Evolutionary conservation across 2,329 filamentous ascomycete species (phyloP).

Genomic region (Colletotrichum agaves): DNA sequence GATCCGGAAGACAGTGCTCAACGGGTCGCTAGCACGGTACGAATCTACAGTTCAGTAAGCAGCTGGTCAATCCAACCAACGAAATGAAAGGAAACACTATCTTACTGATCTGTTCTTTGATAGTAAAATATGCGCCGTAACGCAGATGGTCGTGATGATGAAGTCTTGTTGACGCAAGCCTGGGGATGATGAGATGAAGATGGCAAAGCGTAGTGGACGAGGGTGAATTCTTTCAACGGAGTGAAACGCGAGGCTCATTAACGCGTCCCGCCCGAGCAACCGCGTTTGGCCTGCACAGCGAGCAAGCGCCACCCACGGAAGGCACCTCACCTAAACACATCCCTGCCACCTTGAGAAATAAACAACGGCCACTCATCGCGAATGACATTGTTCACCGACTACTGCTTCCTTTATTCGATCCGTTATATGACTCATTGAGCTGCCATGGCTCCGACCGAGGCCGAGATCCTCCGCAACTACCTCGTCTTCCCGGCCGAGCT

Average conservation of each 20-base stretch:
- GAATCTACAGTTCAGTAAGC: neutral
- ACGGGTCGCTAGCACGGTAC: conserved; percentile 28
- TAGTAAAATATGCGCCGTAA: neutral
- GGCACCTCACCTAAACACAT: neutral
- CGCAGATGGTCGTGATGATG: neutral
- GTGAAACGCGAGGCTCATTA: conserved; percentile 36
- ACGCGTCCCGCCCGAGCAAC: conserved; percentile 31
- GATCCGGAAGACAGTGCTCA: conserved; percentile 27
- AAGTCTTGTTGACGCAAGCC: neutral
- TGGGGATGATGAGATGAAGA: conserved; percentile 22
- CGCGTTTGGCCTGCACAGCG: conserved; percentile 14
- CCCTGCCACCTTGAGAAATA: neutral
- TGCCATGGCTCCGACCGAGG: conserved; percentile 78
- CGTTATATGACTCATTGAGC: neutral
- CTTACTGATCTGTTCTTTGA: neutral
- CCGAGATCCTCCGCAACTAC: conserved; percentile 80
- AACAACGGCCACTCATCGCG: neutral
- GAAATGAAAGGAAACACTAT: neutral
- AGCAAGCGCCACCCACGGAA: neutral
- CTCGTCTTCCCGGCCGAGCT: conserved; percentile 81
- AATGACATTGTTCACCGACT: neutral
- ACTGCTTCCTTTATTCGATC: neutral
- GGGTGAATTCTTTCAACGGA: conserved; percentile 18
- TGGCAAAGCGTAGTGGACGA: conserved; percentile 9
- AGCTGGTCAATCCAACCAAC: neutral